Percentiles rank a stretch among this genome's conserved stretches.
These are phyloP conservation scores for Xylaria sp. DNA, from an alignment of 495 filamentous ascomycete species.

Conservation along the genomic window DNA sequence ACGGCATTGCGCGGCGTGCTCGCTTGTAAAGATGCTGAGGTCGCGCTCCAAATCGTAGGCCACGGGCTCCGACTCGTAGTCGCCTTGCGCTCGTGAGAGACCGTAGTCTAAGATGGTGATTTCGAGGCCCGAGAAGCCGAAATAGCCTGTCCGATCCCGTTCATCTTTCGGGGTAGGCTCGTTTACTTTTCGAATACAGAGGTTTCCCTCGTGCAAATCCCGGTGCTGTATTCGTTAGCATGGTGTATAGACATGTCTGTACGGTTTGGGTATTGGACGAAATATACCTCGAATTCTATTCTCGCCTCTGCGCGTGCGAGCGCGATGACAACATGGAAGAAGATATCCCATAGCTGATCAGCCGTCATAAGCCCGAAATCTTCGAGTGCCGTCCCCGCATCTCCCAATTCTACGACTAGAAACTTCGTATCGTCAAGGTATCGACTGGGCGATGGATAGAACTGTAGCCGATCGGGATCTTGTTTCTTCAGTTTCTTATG, in stretches of 20 bases:
- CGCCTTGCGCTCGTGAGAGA: slow-evolving; percentile 68
- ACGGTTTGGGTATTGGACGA: not conserved
- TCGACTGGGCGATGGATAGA: slow-evolving; percentile 65
- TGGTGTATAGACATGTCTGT: slow-evolving; percentile 28
- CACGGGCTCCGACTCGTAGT: slow-evolving; percentile 41
- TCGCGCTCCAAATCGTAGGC: slow-evolving; percentile 62
- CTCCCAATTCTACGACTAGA: slow-evolving; percentile 84
- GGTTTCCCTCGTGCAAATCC: slow-evolving; percentile 86
- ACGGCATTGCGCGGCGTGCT: slow-evolving; percentile 53
- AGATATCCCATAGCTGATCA: slow-evolving; percentile 81
- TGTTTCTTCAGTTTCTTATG: slow-evolving; percentile 65
- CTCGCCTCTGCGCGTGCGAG: slow-evolving; percentile 77
- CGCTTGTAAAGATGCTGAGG: slow-evolving; percentile 57
- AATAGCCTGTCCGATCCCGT: slow-evolving; percentile 51
- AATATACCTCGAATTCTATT: slow-evolving; percentile 72
- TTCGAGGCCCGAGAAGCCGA: slow-evolving; percentile 73
- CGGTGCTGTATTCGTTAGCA: slow-evolving; percentile 63
- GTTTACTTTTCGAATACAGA: slow-evolving; percentile 67
- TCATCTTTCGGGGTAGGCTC: slow-evolving; percentile 50
- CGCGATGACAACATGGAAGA: slow-evolving; percentile 79
- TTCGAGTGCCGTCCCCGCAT: slow-evolving; percentile 82
- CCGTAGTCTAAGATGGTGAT: slow-evolving; percentile 92
- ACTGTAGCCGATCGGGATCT: slow-evolving; percentile 65
- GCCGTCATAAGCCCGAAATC: slow-evolving; percentile 59
- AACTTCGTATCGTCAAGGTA: slow-evolving; percentile 76